Conservation (phyloP, 306 rosid genomes). For the Pterocarpus santalinus region DNA sequence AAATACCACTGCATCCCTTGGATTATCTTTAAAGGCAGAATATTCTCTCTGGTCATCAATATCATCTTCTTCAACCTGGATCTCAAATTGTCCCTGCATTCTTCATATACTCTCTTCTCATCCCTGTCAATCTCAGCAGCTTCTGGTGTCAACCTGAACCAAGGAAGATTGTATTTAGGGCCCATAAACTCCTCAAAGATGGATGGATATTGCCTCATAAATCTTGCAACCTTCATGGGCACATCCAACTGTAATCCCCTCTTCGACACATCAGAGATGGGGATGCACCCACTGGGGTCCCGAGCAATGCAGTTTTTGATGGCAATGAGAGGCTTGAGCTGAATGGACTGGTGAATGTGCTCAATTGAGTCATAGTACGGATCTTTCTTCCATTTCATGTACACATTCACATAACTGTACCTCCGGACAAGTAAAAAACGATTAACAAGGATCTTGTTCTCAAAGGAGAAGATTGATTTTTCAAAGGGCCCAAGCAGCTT, state of each 20-base stretch:
- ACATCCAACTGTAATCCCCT: constrained; percentile 67
- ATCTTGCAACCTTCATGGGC: constrained; percentile 78
- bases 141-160: constrained; percentile 88
- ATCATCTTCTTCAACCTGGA: constrained; percentile 80
- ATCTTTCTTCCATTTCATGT: constrained; percentile 94
- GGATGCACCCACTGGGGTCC: constrained; percentile 76
- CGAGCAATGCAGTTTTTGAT: constrained; percentile 75
- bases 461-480: constrained; percentile 39
- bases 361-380: constrained; percentile 74
- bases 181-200: constrained; percentile 85
- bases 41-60: constrained; percentile 73
- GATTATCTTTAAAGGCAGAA: constrained; percentile 79
- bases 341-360: constrained; percentile 70
- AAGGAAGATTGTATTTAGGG: constrained; percentile 75
- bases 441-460: constrained; percentile 31
- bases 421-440: constrained; percentile 58
- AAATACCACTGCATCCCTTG: constrained; percentile 93
- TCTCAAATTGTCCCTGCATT: constrained; percentile 68
- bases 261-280: constrained; percentile 81
- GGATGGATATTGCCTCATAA: constrained; percentile 85
- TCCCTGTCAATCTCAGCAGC: constrained; percentile 79
- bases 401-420: constrained; percentile 75
- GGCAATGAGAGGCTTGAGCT: constrained; percentile 72
- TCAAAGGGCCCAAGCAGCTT: constrained; percentile 39
- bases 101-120: constrained; percentile 70